Base-by-base conservation (phyloP, 1,284 basidiomycete species). In the Kalmanozyma brasiliensis region DNA sequence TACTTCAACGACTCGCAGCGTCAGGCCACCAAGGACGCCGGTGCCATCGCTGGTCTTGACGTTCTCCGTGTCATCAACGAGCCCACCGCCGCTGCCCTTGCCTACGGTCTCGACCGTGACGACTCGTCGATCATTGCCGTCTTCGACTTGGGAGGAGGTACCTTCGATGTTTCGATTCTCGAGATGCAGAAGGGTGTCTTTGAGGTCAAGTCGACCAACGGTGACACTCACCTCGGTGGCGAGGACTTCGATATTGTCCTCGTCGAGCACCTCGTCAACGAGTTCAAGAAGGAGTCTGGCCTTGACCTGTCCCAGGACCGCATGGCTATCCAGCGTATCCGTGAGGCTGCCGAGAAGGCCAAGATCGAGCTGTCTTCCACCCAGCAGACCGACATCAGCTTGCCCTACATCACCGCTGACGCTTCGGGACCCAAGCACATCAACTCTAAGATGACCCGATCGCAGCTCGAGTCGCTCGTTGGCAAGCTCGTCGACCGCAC, bases 1-100 rank as follows among this genome's bases (percentile, higher is more conserved):
- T 98, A 85, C 59, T 73, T 73, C 89, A 98, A 98, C 85, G 94
- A 98, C 85, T 93, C 94, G 82, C 95, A 98, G 85, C 93, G 94
- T 84, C 93, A 95, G 84, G 95, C 94, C 11, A 98, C 95, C 84
- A 98, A 97, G 87, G 95, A 98, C 82, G 94, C 95, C 70, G 95
- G 95, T 79, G 92, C 90, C 35, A 98, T 98, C 78, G 93, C 95
- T 47, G 94, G 95, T 84, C 90, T 98, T 49, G 89, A 90, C 73
- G 92, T 98, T 62, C 90, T 97, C 78, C 93, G 94, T 85, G 97
- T 98, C 84, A 94, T 98, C 85, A 98, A 98, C 85, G 95, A 98
- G 85, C 95, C 95, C 51, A 98, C 95, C 48, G 94, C 95, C 47
- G 94, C 95, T 69, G 86, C 86, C 44, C 93, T 94, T 84, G 94